These are phyloP conservation scores for Myrmaecium sp. DNA, from an alignment of 2,329 filamentous ascomycete species.

Conservation along the genomic window DNA sequence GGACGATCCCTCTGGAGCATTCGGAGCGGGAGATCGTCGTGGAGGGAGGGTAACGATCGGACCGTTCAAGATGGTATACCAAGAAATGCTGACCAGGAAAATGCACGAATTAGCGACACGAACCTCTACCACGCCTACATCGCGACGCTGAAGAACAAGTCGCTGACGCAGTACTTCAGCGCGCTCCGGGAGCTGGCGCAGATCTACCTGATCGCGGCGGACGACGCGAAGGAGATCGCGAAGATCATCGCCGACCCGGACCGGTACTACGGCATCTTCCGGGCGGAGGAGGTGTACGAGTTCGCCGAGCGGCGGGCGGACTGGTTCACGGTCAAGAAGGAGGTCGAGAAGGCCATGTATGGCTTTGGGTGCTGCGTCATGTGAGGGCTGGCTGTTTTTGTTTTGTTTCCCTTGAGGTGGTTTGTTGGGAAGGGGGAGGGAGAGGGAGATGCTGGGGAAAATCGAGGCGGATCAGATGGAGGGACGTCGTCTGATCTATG, in stretches of 20 bases:
- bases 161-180: conserved; percentile 77
- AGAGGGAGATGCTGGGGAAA: no score
- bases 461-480: no score
- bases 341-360: conserved; percentile 95
- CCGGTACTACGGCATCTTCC: conserved; percentile 80
- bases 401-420: no score
- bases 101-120: conserved; percentile 51
- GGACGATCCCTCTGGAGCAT: no score
- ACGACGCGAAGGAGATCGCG: conserved; percentile 85
- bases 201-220: conserved; percentile 80
- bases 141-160: conserved; percentile 61
- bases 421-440: no score
- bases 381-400: no score
- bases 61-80: not conserved
- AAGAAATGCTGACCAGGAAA: conserved; percentile 2
- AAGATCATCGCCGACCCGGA: conserved; percentile 84
- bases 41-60: no score
- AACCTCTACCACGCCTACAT: conserved; percentile 84
- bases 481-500: no score
- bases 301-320: conserved; percentile 88
- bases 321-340: conserved; percentile 78
- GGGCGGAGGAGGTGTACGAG: conserved; percentile 93
- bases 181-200: conserved; percentile 84
- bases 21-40: no score
- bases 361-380: conserved; percentile 77